Evolutionary conservation across 371 early-diverging fungal species (phyloP).

Genomic region (Basidiobolus heterosporus): DNA sequence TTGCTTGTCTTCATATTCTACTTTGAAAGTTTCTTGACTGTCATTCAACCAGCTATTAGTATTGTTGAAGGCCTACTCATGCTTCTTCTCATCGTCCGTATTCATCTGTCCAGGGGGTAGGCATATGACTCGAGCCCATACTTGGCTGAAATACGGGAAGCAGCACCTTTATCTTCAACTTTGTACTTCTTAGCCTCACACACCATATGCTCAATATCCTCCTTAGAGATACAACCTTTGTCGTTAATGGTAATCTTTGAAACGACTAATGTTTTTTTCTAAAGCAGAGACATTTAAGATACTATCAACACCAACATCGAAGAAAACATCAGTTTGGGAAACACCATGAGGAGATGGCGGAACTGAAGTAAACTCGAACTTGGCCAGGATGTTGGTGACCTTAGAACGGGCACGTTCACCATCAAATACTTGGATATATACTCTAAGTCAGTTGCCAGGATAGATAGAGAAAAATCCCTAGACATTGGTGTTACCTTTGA

Average conservation of each 20-base stretch:
- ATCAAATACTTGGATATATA: slow-evolving; percentile 93
- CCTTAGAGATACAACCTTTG: slow-evolving; percentile 93
- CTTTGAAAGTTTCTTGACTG: too few species aligned
- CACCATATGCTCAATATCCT: slow-evolving; percentile 94
- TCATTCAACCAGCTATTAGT: too few species aligned
- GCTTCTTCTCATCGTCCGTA: too few species aligned
- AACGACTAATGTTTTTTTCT: slow-evolving; percentile 87
- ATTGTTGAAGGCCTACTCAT: too few species aligned
- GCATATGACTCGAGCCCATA: too few species aligned
- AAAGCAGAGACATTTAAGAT: slow-evolving; percentile 91
- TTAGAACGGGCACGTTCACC: slow-evolving; percentile 93
- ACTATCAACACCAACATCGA: slow-evolving; percentile 95
- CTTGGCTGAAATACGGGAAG: too few species aligned
- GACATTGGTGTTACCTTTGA: too few species aligned
- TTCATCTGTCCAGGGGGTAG: too few species aligned
- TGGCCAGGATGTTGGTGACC: slow-evolving; percentile 92
- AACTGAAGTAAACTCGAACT: slow-evolving; percentile 91
- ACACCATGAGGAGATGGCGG: slow-evolving; percentile 93
- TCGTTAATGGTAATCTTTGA: slow-evolving; percentile 95
- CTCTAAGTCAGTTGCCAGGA: slow-evolving; percentile 95
- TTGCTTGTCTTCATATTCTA: too few species aligned
- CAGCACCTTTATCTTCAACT: slow-evolving; percentile 92
- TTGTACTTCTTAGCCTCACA: slow-evolving; percentile 91
- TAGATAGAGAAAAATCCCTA: slow-evolving; percentile 97
- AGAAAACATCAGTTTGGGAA: slow-evolving; percentile 95